Conservation (phyloP, 148 eudicot genomes). For the Amaranthus cruentus region DNA sequence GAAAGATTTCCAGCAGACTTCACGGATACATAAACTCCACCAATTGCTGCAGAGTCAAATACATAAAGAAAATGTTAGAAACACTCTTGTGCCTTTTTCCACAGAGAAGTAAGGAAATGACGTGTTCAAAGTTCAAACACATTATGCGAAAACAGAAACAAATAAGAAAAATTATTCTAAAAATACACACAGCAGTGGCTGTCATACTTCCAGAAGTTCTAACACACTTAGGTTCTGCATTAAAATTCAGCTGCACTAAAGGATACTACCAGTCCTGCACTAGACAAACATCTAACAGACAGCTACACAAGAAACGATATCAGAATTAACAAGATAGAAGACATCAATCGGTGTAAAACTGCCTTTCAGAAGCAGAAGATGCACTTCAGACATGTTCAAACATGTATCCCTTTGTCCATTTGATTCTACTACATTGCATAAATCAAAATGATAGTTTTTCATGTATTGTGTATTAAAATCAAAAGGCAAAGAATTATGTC, state of each 20-base stretch:
- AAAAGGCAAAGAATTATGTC: no score
- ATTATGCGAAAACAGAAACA: neutral
- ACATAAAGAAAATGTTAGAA: constrained; percentile 1
- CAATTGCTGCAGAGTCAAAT: constrained; percentile 60
- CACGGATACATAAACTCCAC: constrained; percentile 73
- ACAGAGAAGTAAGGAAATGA: neutral
- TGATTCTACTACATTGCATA: no score
- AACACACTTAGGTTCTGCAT: neutral
- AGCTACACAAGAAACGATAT: neutral
- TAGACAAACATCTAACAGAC: neutral
- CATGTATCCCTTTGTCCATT: no score
- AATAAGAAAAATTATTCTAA: neutral
- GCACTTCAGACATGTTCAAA: neutral
- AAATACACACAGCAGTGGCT: neutral
- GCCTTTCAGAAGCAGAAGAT: neutral
- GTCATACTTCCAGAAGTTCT: neutral
- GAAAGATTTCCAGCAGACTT: constrained; percentile 95
- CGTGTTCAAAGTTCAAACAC: neutral
- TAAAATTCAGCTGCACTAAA: neutral
- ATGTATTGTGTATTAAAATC: no score
- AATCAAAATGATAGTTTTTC: no score
- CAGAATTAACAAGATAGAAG: neutral
- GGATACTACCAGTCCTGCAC: no score
- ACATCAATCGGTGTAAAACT: neutral
- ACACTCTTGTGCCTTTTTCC: neutral